These are phyloP conservation scores for Licmophora abbreviata DNA, from an alignment of 108 stramenopile genomes.

Conservation along the genomic window DNA sequence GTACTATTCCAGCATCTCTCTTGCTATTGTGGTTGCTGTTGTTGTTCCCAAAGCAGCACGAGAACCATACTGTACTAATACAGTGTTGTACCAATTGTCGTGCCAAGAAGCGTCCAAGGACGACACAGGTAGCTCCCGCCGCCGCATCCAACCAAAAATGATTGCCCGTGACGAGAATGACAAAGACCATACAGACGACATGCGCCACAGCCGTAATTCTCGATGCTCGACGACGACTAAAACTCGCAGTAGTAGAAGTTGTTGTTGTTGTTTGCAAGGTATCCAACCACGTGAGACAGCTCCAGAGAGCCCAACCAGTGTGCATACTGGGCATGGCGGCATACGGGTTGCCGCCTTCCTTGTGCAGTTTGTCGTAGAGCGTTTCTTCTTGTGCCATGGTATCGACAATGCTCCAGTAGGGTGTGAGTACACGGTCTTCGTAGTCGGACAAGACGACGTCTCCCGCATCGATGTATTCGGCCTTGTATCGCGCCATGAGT, in stretches of 20 bases:
- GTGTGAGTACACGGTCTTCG: background rate
- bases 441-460: background rate
- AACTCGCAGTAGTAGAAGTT: background rate
- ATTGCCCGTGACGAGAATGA: conserved; percentile 14
- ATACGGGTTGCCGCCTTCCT: conserved; percentile 8
- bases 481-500: background rate
- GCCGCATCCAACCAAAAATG: conserved; percentile 14
- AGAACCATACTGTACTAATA: too few relatives aligned
- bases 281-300: background rate
- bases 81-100: background rate
- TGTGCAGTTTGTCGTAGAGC: conserved; percentile 6
- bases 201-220: background rate
- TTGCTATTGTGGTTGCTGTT: too few relatives aligned
- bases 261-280: too few relatives aligned
- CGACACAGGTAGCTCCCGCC: conserved; percentile 5
- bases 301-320: conserved; percentile 13
- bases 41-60: too few relatives aligned
- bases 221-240: background rate
- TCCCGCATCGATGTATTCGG: background rate
- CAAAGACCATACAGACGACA: conserved; percentile 2
- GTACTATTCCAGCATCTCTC: too few relatives aligned
- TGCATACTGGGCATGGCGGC: conserved; percentile 13
- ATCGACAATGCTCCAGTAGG: conserved; percentile 2
- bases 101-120: conserved; percentile 2
- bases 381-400: background rate